phyloP scores from a whole-genome alignment of 257 asterid genomes.

The Eucommia ulmoides region DNA sequence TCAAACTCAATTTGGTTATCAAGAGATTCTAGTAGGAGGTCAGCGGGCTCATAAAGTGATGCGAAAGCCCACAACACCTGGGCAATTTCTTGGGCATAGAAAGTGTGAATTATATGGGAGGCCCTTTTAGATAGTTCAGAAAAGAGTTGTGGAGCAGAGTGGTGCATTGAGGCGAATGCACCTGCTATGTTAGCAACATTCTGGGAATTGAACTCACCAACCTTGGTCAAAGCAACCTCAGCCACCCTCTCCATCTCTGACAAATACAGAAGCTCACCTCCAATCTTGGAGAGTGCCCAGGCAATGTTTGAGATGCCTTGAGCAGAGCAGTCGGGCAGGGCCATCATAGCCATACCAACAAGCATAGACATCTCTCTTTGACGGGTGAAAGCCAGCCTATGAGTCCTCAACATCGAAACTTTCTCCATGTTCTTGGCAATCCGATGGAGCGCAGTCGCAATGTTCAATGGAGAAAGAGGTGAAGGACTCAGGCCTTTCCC shows the following conservation, averaged over 20 bases:
- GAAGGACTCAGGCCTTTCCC: slow-evolving; percentile 90
- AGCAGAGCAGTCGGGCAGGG: slow-evolving; percentile 80
- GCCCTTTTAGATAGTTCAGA: slow-evolving; percentile 51
- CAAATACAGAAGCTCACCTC: slow-evolving; percentile 84
- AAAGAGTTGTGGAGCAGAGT: slow-evolving; percentile 79
- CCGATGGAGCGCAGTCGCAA: slow-evolving; percentile 86
- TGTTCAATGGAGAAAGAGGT: slow-evolving; percentile 80
- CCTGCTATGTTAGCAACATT: slow-evolving; percentile 91
- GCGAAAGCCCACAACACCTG: slow-evolving; percentile 96
- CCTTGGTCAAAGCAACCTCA: slow-evolving; percentile 69
- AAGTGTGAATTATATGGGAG: slow-evolving; percentile 39
- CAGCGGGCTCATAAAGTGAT: slow-evolving; percentile 66
- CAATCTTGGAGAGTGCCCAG: slow-evolving; percentile 90
- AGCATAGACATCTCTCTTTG: slow-evolving; percentile 87
- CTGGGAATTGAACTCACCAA: slow-evolving; percentile 69
- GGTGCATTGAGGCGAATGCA: slow-evolving; percentile 94
- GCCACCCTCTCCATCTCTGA: slow-evolving; percentile 96
- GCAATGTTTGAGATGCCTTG: slow-evolving; percentile 90
- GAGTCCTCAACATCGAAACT: slow-evolving; percentile 51
- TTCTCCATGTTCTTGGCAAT: slow-evolving; percentile 98
- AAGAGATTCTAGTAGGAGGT: slow-evolving; percentile 52
- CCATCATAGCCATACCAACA: slow-evolving; percentile 85
- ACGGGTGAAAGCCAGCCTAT: slow-evolving; percentile 71
- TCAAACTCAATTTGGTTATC: slow-evolving; percentile 20
- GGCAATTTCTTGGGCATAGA: slow-evolving; percentile 83